A percentile compares a stretch with the other conserved stretches of the same genome.
Conservation (phyloP, 2,329 filamentous ascomycete species). For the Aspergillus unguis region DNA sequence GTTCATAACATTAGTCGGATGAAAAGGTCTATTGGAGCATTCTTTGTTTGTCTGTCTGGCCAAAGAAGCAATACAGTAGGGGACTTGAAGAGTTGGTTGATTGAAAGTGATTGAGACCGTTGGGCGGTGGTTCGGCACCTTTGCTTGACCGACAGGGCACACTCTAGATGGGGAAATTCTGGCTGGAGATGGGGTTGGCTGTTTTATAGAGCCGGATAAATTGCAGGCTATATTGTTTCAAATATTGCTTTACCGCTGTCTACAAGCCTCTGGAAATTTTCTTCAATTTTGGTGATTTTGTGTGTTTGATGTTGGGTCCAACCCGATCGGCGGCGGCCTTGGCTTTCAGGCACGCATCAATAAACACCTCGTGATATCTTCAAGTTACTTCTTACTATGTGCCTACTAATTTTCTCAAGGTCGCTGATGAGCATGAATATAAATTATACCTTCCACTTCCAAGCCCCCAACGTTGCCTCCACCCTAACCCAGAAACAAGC, state of each 20-base stretch:
- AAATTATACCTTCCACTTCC: conserved; percentile 24
- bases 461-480: conserved; percentile 21
- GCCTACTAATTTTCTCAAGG: background rate
- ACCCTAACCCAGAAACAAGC: conserved; percentile 28
- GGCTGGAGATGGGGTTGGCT: background rate
- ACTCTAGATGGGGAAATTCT: background rate
- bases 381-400: no score
- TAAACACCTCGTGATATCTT: background rate
- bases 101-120: background rate
- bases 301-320: conserved; percentile 7
- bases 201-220: background rate
- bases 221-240: background rate
- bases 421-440: background rate
- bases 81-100: background rate
- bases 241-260: background rate
- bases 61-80: conserved; percentile 1
- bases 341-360: conserved; percentile 7
- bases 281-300: conserved; percentile 7
- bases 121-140: conserved; percentile 11
- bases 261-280: background rate
- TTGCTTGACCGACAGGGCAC: conserved; percentile 2
- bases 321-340: conserved; percentile 7
- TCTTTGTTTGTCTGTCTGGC: conserved; percentile 1
- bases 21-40: conserved; percentile 14
- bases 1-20: conserved; percentile 23